Evolutionary conservation across 1,139 yeast species (phyloP).

Genomic region (Blastobotrys malaysiensis): DNA sequence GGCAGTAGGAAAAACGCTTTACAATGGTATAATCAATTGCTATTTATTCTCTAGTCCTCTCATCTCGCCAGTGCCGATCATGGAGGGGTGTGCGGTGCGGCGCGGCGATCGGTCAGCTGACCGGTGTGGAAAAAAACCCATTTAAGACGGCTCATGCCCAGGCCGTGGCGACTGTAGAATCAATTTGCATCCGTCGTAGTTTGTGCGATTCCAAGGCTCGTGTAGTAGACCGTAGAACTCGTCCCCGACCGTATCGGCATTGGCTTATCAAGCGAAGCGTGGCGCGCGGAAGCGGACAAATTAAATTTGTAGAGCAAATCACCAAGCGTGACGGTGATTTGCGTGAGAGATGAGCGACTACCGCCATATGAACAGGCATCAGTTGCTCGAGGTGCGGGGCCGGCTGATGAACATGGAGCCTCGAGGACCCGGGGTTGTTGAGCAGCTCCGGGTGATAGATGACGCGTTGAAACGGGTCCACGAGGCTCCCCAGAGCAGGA

Average conservation of each 20-base stretch:
- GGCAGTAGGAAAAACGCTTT: background rate
- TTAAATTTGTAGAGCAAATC: background rate
- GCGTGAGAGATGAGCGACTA: background rate
- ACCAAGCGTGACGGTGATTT: background rate
- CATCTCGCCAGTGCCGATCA: background rate
- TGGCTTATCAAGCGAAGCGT: background rate
- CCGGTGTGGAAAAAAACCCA: background rate
- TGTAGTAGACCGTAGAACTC: no score
- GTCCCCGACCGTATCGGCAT: no score
- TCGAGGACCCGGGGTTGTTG: background rate
- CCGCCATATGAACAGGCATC: background rate
- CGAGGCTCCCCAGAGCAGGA: background rate
- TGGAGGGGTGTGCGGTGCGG: background rate
- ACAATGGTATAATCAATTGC: background rate
- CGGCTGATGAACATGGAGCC: background rate
- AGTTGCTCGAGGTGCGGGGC: background rate
- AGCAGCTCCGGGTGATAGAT: background rate
- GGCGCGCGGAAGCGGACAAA: background rate
- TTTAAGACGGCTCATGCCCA: background rate
- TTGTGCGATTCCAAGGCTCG: no score
- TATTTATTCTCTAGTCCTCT: background rate
- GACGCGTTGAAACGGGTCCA: background rate
- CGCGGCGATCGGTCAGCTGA: constrained; percentile 1
- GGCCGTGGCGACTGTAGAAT: background rate
- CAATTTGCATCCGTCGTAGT: no score